Base-by-base conservation (phyloP, 139 green algal genomes). In the Protoeuglena noctilucae region DNA sequence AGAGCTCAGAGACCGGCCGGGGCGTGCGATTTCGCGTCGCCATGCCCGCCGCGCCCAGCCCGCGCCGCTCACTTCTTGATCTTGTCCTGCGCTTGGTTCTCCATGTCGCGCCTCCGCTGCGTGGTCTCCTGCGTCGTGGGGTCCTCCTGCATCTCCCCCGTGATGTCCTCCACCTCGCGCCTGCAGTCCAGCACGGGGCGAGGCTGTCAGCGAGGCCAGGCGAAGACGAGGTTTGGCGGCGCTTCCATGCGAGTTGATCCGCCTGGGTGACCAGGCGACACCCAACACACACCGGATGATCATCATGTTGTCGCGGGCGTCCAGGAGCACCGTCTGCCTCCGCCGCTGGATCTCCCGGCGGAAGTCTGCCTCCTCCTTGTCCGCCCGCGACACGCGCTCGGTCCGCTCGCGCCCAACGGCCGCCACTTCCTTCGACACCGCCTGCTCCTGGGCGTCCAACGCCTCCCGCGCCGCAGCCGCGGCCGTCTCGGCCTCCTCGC, bases 101-200 rank as follows among this genome's bases (percentile, higher is more conserved):
- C 26, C 45, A 45, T 17, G 25, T 65, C 62, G 9, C 72, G 70
- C 56, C 84, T 81, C 54, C n/a, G n/a, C n/a, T n/a, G n/a, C n/a
- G n/a, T n/a, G n/a, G n/a, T n/a, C n/a, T 74, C 63, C 48, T 73
- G 56, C 48, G 23, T n/a, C n/a, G n/a, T n/a, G n/a, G n/a, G n/a
- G n/a, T n/a, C n/a, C 56, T 69, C 66, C 24, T 80, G 58, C 58
- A 76, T 61, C 58, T 80, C 66, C 3, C 61, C 70, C 29, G 69
- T 26, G n/a, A 62, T 53, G 47, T 72, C 65, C 46, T 70, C 60
- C 51, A 71, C 70, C 49, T 65, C 31, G 7, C 51, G 34, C 34
- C 12, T 43, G 34, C 7, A 12, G 9, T 43, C 34, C 34, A 19
- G 9, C 34, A 43, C n/a, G n/a, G n/a, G n/a, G n/a, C n/a, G n/a